Evolutionary conservation across 306 rosid species (phyloP).

Genomic region (Inga laurina): DNA sequence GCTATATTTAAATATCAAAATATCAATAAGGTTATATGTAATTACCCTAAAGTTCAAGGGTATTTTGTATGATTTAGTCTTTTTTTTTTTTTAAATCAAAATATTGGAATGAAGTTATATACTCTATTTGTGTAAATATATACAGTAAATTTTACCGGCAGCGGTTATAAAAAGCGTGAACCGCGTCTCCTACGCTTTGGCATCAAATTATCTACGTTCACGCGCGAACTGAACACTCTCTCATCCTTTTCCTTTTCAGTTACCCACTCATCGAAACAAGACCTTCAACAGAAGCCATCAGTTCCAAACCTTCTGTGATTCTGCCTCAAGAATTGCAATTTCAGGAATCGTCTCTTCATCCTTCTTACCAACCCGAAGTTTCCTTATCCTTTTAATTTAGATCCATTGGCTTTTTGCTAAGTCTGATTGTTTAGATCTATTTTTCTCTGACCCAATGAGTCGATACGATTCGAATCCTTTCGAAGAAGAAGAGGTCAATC

Average conservation of each 20-base stretch:
- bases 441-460: conserved; percentile 48
- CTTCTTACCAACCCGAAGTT: background rate
- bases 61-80: too few species aligned
- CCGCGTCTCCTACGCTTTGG: background rate
- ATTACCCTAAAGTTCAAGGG: too few species aligned
- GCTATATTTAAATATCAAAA: too few species aligned
- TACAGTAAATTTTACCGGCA: background rate
- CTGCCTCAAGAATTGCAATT: background rate
- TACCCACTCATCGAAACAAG: conserved; percentile 35
- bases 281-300: conserved; percentile 29
- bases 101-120: background rate
- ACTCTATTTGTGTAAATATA: background rate
- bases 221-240: conserved; percentile 31
- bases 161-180: background rate
- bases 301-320: conserved; percentile 16
- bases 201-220: background rate
- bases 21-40: too few species aligned
- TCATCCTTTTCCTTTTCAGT: conserved; percentile 21
- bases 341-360: background rate
- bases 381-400: conserved; percentile 5
- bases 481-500: conserved; percentile 71
- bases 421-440: conserved; percentile 25
- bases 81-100: background rate
- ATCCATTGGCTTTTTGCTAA: conserved; percentile 17
- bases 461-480: conserved; percentile 79